Base-by-base conservation (phyloP, 2,329 filamentous ascomycete genomes). In the Eutypella sp. region DNA sequence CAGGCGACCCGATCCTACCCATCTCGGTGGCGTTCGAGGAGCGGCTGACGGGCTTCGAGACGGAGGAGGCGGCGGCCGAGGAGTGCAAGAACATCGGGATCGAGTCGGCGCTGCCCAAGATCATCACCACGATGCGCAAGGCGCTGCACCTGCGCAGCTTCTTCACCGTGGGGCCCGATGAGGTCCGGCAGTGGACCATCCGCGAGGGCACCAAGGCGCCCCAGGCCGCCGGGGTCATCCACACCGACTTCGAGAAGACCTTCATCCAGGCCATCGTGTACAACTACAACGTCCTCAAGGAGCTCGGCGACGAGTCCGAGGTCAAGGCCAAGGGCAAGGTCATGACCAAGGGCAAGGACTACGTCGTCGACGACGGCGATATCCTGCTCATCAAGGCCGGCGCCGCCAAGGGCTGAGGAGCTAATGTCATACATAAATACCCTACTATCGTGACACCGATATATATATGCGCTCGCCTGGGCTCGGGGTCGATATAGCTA, bases 301-400 rank as follows among this genome's bases (percentile, higher is more conserved):
- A 97, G 70, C 74, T 87, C 41, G 92, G 92, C 43, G 89, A 95
- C 54, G 93, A 99, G 74, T 75, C 82, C 20, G 81, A 87, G 56
- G 87, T 96, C 56, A 95, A 91, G 77, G 81, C 92, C 22, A 92
- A 92, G 70, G 93, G 93, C 61, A 99, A 99, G 77, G 70, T 99
- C 56, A 88, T 96, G 85, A 97, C 92, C 48, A 99, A 99, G 79
- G 93, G 93, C 65, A 97, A 97, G 76, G 92, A 97, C 42, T 97
- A 99, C 67, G 80, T 92, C 5, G 82, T 93, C 10, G 83, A 91
- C 66, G 89, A 95, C 63, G 89, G 88, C 41, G 89, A 84, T 55
- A 83, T 85, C 57, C 66, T 96, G 57, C 80, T 96, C 60, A 90
- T 96, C 78, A 96, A 96, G 79, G 86, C 86, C 25, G 87, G 87